These are phyloP conservation scores for Rhizophagus clarus DNA, from an alignment of 192 early-diverging fungal genomes.

Conservation along the genomic window DNA sequence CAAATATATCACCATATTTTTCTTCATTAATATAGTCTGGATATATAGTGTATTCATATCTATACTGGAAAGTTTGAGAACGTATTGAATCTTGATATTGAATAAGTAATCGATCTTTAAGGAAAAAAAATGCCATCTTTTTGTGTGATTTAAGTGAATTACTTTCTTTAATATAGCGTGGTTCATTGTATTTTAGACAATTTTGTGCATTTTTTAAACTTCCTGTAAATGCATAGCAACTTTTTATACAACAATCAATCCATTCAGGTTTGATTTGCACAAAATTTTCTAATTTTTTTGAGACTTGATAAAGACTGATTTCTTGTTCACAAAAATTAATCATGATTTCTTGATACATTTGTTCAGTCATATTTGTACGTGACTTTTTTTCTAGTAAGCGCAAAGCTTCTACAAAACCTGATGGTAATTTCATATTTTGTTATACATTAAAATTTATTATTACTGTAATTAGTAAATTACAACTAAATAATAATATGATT, in stretches of 20 bases:
- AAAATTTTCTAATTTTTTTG: neutral
- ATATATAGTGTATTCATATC: neutral
- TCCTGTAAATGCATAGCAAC: neutral
- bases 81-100: neutral
- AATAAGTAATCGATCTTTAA: neutral
- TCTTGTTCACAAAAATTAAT: conserved; percentile 34
- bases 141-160: too few species aligned
- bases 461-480: too few species aligned
- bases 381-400: too few species aligned
- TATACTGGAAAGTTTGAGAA: neutral
- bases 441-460: too few species aligned
- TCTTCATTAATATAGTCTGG: neutral
- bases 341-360: neutral
- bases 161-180: neutral
- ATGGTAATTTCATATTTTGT: too few species aligned
- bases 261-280: neutral
- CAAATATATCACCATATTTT: neutral
- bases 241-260: neutral
- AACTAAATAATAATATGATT: too few species aligned
- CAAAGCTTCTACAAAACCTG: too few species aligned
- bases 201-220: neutral
- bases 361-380: too few species aligned
- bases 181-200: neutral
- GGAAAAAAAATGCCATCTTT: neutral
- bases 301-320: neutral